Percentiles rank a stretch among this genome's conserved stretches.
These are phyloP conservation scores for Hammondia hammondi DNA, from an alignment of 169 alveolate genomes.

Conservation along the genomic window DNA sequence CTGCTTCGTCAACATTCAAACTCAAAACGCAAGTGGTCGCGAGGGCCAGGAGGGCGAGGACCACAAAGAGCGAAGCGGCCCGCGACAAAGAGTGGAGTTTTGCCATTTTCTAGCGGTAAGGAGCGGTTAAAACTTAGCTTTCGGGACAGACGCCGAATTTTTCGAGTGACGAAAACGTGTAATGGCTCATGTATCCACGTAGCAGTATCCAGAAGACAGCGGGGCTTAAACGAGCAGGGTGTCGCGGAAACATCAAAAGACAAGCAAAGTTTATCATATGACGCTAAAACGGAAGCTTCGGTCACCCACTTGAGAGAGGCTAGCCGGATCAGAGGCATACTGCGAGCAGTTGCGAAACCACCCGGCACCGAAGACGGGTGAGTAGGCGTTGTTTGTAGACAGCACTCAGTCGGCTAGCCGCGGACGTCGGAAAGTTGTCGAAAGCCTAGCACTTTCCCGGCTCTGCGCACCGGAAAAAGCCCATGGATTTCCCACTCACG, in stretches of 20 bases:
- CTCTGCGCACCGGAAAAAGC: too few relatives aligned
- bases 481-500: too few relatives aligned
- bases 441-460: too few relatives aligned
- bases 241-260: background rate
- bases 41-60: background rate
- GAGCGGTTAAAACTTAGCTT: background rate
- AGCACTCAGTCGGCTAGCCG: background rate
- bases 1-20: conserved; percentile 21
- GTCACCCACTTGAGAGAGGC: background rate
- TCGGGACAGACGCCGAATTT: too few relatives aligned
- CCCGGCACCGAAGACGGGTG: background rate
- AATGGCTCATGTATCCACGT: too few relatives aligned
- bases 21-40: background rate
- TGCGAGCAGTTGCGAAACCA: background rate
- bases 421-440: background rate
- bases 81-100: background rate
- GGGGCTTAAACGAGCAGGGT: background rate
- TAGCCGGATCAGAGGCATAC: background rate
- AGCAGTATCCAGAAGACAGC: background rate
- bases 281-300: background rate
- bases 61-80: background rate
- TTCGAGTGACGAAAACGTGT: too few relatives aligned
- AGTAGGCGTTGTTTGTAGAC: background rate
- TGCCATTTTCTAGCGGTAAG: background rate
- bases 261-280: background rate